Base-by-base conservation (phyloP, 257 asterid genomes). In the Ballota nigra region DNA sequence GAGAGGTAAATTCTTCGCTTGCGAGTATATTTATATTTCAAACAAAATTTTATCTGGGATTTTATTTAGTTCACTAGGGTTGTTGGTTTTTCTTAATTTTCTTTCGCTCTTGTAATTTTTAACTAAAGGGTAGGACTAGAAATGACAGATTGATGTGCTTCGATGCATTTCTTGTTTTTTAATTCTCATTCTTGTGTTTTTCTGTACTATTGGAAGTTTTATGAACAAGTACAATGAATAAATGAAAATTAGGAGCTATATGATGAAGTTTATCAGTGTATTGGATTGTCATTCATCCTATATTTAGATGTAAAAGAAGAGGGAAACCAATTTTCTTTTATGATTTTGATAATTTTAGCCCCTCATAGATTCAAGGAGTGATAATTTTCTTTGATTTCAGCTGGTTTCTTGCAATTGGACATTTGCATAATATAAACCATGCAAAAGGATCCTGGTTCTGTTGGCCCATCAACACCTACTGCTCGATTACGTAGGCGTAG, bases 401-500 rank as follows among this genome's bases (percentile, higher is more conserved):
- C 36, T 47, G 69, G 28, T 63, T 33, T 59, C 33, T 28, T 69
- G 75, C 53, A 55, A 76, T 73, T 61, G 56, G 19, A 2, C 23
- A 68, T 31, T 51, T 52, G 72, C 19, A 40, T 63, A 64, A 69
- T 36, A 29, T 22, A 63, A 80, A 81, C 71, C 68, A 91, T 91
- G 97, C 89, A 87, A 66, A 91, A 68, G 79, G 95, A 86, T 79
- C 72, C 82, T 77, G 88, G 78, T 80, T 78, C 83, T 34, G 83
- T 83, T 13, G 79, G 77, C 60, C 74, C 83, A 6, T 84, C 87
- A 69, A 79, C 80, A 20, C 74, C 84, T 23, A 77, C 79, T 28
- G 78, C 85, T 24, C 82, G 96, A 12, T 4, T 84, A 20, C 95
- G 97, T 22, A 85, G 97, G 4, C 97, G 97, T 29, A 89, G 76